These are phyloP conservation scores for Ballota nigra DNA, from an alignment of 257 asterid species.

Conservation along the genomic window DNA sequence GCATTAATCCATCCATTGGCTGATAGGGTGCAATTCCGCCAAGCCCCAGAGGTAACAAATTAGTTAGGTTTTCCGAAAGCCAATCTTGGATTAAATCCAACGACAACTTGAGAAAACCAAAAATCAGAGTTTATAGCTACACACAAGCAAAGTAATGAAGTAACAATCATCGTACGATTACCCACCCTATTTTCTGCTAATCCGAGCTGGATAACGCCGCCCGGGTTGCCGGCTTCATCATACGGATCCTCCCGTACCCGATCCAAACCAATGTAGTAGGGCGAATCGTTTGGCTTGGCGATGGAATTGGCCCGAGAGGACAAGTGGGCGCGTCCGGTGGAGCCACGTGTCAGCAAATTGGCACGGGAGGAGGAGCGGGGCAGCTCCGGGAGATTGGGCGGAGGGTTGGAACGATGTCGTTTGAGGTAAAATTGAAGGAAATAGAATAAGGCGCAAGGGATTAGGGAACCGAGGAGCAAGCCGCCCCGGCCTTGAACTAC, in stretches of 20 bases:
- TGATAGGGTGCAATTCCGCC: conserved; percentile 75
- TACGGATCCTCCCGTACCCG: conserved; percentile 59
- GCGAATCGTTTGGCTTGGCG: conserved; percentile 68
- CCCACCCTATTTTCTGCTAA: conserved; percentile 90
- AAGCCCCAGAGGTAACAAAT: conserved; percentile 40
- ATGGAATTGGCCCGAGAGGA: conserved; percentile 57
- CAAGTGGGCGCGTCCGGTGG: conserved; percentile 49
- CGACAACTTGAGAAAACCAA: conserved; percentile 48
- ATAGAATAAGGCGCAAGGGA: conserved; percentile 85
- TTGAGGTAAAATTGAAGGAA: conserved; percentile 82
- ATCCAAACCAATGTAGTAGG: conserved; percentile 90
- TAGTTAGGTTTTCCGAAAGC: conserved; percentile 50
- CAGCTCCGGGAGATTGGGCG: conserved; percentile 49
- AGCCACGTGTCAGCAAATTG: conserved; percentile 56
- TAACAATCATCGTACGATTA: conserved; percentile 6
- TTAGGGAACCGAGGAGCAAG: conserved; percentile 75
- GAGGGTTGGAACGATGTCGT: conserved; percentile 67
- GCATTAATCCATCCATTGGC: conserved; percentile 76
- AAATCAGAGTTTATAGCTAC: neutral
- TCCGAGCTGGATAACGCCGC: conserved; percentile 85
- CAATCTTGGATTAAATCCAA: conserved; percentile 87
- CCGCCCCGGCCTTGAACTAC: conserved; percentile 95
- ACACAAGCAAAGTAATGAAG: conserved; percentile 7
- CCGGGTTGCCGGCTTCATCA: conserved; percentile 51
- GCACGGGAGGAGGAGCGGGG: conserved; percentile 73